Percentiles rank a stretch among this genome's conserved stretches.
Evolutionary conservation across 208 protist genomes (phyloP).

Genomic region (Leishmania tropica): DNA sequence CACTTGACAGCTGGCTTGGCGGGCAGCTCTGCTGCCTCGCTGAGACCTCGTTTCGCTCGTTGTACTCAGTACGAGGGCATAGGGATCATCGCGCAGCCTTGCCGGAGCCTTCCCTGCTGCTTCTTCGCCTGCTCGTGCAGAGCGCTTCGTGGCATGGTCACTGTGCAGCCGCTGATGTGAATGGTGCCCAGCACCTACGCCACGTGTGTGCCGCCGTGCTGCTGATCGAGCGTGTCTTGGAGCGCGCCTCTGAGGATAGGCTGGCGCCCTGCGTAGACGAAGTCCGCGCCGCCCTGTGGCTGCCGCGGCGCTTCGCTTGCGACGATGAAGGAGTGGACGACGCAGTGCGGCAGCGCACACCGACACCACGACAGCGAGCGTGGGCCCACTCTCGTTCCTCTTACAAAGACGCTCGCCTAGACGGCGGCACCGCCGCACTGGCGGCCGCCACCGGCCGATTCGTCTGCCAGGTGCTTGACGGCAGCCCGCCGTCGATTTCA

Average conservation of each 20-base stretch:
- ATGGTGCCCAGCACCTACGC: neutral
- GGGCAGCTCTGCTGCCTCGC: neutral
- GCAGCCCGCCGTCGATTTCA: conserved; percentile 7
- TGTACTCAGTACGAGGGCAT: neutral
- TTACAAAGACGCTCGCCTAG: neutral
- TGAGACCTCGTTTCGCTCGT: neutral
- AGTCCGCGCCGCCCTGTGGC: neutral
- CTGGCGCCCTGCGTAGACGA: neutral
- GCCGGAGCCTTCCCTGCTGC: neutral
- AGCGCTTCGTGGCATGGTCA: neutral
- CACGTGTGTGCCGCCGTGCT: conserved; percentile 5
- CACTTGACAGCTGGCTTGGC: neutral
- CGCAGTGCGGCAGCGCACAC: neutral
- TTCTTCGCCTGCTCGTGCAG: conserved; percentile 11
- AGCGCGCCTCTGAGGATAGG: neutral
- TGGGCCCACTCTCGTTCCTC: neutral
- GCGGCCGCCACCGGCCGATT: neutral
- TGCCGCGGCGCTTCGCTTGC: neutral
- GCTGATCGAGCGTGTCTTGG: neutral
- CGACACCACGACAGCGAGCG: neutral
- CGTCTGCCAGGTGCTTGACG: conserved; percentile 13
- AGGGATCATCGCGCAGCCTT: neutral
- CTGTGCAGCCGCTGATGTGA: neutral
- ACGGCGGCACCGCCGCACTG: neutral
- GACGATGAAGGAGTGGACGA: no score